Evolutionary conservation across 805 yeast genomes (phyloP), one percentile per base, ranked within the genome.

Genomic region (Sugiyamaella boreocaroliniensis): DNA sequence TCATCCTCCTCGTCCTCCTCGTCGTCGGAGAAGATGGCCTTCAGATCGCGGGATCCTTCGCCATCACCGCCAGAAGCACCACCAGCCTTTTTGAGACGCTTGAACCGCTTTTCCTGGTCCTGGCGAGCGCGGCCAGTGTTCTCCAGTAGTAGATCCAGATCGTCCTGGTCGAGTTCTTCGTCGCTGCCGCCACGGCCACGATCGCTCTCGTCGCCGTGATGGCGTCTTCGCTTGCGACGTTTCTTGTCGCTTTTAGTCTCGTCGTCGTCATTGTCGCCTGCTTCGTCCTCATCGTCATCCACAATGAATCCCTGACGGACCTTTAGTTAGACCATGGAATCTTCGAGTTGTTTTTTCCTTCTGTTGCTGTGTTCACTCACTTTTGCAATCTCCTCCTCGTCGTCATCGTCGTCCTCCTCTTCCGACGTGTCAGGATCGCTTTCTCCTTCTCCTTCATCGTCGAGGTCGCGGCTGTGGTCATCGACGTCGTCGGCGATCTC

Each of bases 231-330:
- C 58, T 54, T 63, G 52, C 51, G 55, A 42, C 48, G 55, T 34
- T 45, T 56, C 54, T 46, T 26, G 52, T 54, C 50, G 54, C 54
- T 62, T n/a, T 22, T 32, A 19, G 14, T 37, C 47, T 29, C 50
- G n/a, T 59, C 68, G n/a, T 56, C 72, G 43, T 67, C 76, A 2
- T 66, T 72, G 4, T 64, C 72, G n/a, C 72, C 82, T 12, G 76
- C 83, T 20, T 76, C 83, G n/a, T 79, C 86, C 18, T 83, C 95
- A 54, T 86, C 96, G 61, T 88, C 96, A 62, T 89, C 97, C 9
- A 88, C 97, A 63, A 92, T 90, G 68, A 92, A 89, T 0, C 97
- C 97, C 56, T 89, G 96, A 47, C 92, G 80, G 43, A 90, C 85
- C 66, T 64, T 12, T 22, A 10, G 56, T 41, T 41, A 50, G 48